Conservation (phyloP, 495 filamentous ascomycete genomes). For the Articulospora tetracladia region DNA sequence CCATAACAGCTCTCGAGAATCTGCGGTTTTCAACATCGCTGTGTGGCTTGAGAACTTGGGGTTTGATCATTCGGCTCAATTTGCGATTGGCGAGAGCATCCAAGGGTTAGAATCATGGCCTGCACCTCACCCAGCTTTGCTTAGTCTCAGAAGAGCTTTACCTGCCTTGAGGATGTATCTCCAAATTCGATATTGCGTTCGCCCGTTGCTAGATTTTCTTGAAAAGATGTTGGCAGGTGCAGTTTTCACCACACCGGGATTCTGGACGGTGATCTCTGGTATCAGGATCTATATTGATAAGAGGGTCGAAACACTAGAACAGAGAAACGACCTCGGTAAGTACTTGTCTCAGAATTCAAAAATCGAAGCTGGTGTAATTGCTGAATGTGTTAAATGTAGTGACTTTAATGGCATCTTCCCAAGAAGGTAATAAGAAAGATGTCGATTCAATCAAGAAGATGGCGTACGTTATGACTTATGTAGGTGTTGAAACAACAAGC, state of each 20-base stretch:
- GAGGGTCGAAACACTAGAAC: background rate
- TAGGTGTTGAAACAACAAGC: background rate
- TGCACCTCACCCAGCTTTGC: no score
- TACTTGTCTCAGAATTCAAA: background rate
- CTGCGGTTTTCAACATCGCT: no score
- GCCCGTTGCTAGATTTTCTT: background rate
- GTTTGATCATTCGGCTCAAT: no score
- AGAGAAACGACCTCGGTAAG: background rate
- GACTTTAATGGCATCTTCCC: background rate
- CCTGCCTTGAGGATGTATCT: no score
- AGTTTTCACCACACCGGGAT: background rate
- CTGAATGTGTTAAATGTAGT: background rate
- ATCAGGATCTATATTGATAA: background rate
- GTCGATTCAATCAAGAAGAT: background rate
- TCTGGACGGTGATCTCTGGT: background rate
- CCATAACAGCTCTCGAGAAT: no score
- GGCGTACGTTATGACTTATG: background rate
- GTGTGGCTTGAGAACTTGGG: no score
- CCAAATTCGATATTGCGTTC: no score
- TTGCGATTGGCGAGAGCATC: no score
- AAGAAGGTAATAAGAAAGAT: background rate
- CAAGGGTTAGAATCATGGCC: no score
- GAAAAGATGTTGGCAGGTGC: background rate
- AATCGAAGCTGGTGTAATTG: background rate
- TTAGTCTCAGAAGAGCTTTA: no score